Percentiles rank a stretch among this genome's conserved stretches.
phyloP scores from a whole-genome alignment of 164 flowering plant species.

The Vitis rupestris region DNA sequence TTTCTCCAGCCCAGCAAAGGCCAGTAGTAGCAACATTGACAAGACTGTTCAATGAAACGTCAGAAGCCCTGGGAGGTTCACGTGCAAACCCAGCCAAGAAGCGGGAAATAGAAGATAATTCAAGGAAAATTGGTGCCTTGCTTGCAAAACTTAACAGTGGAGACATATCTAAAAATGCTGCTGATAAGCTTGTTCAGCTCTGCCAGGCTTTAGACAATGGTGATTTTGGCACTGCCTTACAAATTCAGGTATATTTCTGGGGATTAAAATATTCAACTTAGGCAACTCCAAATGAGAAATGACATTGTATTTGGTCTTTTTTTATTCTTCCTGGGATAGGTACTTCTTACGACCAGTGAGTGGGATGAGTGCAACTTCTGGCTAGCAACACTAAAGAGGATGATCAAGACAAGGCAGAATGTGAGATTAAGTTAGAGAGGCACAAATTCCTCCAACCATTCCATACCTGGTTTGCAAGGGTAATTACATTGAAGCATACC shows the following conservation, averaged over 20 bases:
- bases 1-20: slow-evolving; percentile 65
- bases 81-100: slow-evolving; percentile 84
- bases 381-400: slow-evolving; percentile 89
- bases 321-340: slow-evolving; percentile 38
- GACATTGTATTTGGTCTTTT: background rate
- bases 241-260: slow-evolving; percentile 65
- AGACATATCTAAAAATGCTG: slow-evolving; percentile 87
- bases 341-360: slow-evolving; percentile 83
- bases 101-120: slow-evolving; percentile 95
- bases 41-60: slow-evolving; percentile 84
- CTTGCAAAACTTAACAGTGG: slow-evolving; percentile 88
- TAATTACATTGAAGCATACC: background rate
- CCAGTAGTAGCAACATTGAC: slow-evolving; percentile 79
- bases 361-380: slow-evolving; percentile 99
- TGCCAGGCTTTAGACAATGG: slow-evolving; percentile 84
- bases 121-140: slow-evolving; percentile 84
- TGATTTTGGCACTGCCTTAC: slow-evolving; percentile 73
- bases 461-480: background rate
- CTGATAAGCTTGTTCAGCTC: slow-evolving; percentile 79
- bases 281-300: background rate
- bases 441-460: background rate
- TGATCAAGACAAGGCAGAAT: slow-evolving; percentile 87
- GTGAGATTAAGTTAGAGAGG: slow-evolving; percentile 37
- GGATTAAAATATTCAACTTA: too few species aligned
- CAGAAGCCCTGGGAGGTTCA: slow-evolving; percentile 83